Evolutionary conservation across 1,284 basidiomycete species (phyloP).

Genomic region (Melampsora americana): DNA sequence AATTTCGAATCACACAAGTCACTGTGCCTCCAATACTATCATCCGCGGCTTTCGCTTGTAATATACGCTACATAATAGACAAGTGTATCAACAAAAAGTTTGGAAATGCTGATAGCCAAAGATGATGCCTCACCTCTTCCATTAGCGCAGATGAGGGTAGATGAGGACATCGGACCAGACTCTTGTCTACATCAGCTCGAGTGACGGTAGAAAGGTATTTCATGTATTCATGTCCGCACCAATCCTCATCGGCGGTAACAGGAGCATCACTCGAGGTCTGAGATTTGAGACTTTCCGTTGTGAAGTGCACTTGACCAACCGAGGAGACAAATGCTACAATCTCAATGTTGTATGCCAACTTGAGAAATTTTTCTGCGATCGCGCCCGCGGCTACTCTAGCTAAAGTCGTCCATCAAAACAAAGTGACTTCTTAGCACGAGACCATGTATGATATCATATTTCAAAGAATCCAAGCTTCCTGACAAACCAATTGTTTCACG

Average conservation of each 20-base stretch:
- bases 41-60: slow-evolving; percentile 79
- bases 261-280: slow-evolving; percentile 54
- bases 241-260: slow-evolving; percentile 57
- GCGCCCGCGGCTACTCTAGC: slow-evolving; percentile 95
- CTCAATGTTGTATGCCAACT: slow-evolving; percentile 80
- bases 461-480: not conserved
- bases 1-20: slow-evolving; percentile 91
- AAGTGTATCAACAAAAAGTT: slow-evolving; percentile 39
- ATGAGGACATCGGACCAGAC: slow-evolving; percentile 87
- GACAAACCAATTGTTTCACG: slow-evolving; percentile 87
- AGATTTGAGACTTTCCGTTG: slow-evolving; percentile 21
- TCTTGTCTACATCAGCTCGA: slow-evolving; percentile 81
- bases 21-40: slow-evolving; percentile 98
- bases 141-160: slow-evolving; percentile 79
- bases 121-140: slow-evolving; percentile 65
- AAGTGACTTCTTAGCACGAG: not conserved
- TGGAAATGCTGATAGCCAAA: not conserved
- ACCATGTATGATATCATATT: not conserved
- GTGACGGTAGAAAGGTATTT: slow-evolving; percentile 75
- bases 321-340: slow-evolving; percentile 96
- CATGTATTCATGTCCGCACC: slow-evolving; percentile 64
- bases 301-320: slow-evolving; percentile 84
- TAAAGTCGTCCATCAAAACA: slow-evolving; percentile 51
- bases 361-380: slow-evolving; percentile 94
- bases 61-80: slow-evolving; percentile 67